These are phyloP conservation scores for Rhizophora mangle DNA, from an alignment of 345 rosid species.

Conservation along the genomic window DNA sequence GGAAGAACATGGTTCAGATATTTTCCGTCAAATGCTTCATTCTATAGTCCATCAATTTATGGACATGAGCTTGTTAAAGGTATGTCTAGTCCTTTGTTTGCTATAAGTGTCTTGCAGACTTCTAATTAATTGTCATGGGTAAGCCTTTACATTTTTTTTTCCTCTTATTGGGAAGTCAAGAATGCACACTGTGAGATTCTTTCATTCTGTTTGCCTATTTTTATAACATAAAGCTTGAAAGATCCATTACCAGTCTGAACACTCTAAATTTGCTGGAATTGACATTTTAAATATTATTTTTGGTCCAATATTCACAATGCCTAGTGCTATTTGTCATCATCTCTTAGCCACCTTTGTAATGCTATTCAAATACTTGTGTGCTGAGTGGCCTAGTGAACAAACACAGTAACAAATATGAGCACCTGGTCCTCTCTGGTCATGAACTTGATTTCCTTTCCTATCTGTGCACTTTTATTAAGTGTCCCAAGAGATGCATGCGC, in stretches of 20 bases:
- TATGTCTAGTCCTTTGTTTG: slow-evolving; percentile 11
- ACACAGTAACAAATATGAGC: no score
- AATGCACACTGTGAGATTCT: not conserved
- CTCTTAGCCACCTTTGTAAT: not conserved
- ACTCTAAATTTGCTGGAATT: slow-evolving; percentile 4
- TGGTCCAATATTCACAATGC: not conserved
- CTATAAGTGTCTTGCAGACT: not conserved
- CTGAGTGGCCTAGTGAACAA: no score
- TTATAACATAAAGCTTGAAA: not conserved
- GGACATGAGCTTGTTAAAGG: slow-evolving; percentile 99
- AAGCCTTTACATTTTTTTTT: not conserved
- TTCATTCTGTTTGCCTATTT: not conserved
- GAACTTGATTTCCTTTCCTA: not conserved
- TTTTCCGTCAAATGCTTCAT: slow-evolving; percentile 73
- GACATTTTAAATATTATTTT: not conserved
- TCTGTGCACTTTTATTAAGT: not conserved
- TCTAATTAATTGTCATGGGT: not conserved
- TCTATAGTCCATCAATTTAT: slow-evolving; percentile 90
- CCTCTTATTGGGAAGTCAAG: not conserved
- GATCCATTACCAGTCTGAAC: not conserved
- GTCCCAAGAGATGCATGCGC: slow-evolving; percentile 7
- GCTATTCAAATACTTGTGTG: not conserved
- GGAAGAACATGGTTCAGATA: slow-evolving; percentile 79
- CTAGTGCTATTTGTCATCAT: not conserved
- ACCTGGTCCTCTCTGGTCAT: slow-evolving; percentile 5